phyloP scores from a whole-genome alignment of 768 basidiomycete genomes.

The Pleurotus platypus region DNA sequence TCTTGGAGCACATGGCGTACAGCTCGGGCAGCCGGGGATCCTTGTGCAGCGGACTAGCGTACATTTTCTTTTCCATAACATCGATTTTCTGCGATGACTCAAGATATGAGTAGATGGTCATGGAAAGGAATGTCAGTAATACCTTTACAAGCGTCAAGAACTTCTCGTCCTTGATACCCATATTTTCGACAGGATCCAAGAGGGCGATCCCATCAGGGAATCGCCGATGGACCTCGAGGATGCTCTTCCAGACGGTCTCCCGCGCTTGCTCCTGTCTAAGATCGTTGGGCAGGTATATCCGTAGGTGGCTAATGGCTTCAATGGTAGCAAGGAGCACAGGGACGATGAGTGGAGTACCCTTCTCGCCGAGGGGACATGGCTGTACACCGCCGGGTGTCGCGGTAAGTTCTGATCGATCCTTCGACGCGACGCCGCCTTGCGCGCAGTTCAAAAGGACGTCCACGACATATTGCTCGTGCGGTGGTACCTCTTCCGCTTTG shows the following conservation, averaged over 20 bases:
- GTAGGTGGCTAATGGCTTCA: conserved; percentile 81
- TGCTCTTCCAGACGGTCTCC: conserved; percentile 86
- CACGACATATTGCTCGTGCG: conserved; percentile 90
- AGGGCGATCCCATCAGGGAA: conserved; percentile 85
- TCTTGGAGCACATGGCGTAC: conserved; percentile 77
- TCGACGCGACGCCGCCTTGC: conserved; percentile 53
- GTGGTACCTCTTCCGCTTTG: conserved; percentile 63
- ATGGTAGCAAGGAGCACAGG: conserved; percentile 87
- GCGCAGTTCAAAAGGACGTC: conserved; percentile 88
- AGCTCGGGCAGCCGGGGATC: conserved; percentile 76
- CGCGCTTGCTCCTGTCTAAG: conserved; percentile 70
- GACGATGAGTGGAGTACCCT: conserved; percentile 81
- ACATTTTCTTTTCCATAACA: conserved; percentile 83
- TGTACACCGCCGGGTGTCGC: conserved; percentile 67
- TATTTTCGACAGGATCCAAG: conserved; percentile 89
- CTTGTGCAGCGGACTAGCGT: conserved; percentile 71
- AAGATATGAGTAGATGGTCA: background rate
- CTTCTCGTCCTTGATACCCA: conserved; percentile 94
- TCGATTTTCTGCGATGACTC: conserved; percentile 72
- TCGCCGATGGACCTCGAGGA: conserved; percentile 85
- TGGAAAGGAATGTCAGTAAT: conserved; percentile 10
- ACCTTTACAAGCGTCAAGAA: conserved; percentile 87
- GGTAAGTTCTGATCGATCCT: conserved; percentile 50
- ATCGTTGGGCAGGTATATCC: conserved; percentile 89
- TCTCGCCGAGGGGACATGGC: conserved; percentile 70